phyloP scores from a whole-genome alignment of 305 asterid species.

The Solanum hybrid region DNA sequence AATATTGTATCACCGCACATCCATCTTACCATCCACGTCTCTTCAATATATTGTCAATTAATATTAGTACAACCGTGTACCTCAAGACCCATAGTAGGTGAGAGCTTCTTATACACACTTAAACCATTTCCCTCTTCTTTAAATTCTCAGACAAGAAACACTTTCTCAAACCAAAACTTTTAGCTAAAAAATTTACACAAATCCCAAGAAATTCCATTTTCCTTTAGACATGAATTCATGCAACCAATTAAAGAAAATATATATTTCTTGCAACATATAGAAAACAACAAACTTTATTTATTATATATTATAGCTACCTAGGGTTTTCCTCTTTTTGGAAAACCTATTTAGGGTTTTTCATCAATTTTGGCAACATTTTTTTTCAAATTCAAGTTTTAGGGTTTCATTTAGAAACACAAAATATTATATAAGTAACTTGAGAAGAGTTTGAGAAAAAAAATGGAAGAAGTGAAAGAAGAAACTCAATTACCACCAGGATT shows the following conservation, averaged over 20 bases:
- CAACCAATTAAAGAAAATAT: background rate
- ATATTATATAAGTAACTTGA: background rate
- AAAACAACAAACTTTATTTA: background rate
- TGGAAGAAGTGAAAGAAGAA: constrained; percentile 53
- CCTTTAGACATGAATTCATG: background rate
- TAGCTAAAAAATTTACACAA: constrained; percentile 15
- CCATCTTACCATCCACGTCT: background rate
- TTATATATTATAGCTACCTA: background rate
- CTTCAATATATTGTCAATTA: background rate
- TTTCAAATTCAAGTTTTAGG: constrained; percentile 3
- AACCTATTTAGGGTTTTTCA: background rate
- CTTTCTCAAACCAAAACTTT: constrained; percentile 10
- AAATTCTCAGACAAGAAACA: background rate
- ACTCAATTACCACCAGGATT: constrained; percentile 80
- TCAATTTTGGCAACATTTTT: background rate
- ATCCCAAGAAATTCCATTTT: constrained; percentile 10
- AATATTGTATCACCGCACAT: background rate
- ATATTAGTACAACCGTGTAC: constrained; percentile 27
- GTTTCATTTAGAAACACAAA: constrained; percentile 9
- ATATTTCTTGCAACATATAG: background rate
- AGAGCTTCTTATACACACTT: constrained; percentile 26
- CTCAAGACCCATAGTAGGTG: constrained; percentile 74
- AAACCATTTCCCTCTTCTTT: background rate
- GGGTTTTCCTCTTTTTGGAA: background rate
- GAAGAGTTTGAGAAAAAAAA: background rate